Evolutionary conservation across 2,329 filamentous ascomycete genomes (phyloP), one percentile per base, ranked within the genome.

Genomic region (Alternaria ethzedia): DNA sequence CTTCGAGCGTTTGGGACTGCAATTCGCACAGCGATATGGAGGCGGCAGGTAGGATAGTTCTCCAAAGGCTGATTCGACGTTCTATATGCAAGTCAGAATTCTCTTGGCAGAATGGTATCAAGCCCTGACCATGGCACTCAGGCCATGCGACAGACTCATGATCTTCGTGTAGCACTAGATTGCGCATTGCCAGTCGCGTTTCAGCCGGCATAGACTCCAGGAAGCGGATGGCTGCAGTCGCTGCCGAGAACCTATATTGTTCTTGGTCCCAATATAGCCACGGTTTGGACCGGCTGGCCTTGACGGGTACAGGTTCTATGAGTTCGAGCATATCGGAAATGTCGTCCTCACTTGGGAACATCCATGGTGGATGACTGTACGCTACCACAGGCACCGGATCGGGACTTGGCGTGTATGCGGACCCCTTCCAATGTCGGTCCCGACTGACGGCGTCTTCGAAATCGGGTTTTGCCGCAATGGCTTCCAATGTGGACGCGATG

Each of bases 61-160:
- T 56, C 58, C 52, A 61, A 7, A 62, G 43, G 11, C 49, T 56
- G 5, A 59, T 59, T 6, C 17, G 23, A 8, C 59, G 51, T 25
- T 59, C 47, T 2, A 66, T 25, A 8, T 46, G 57, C 5, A 68
- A 54, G 2, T 23, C n/a, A 15, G 28, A 30, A 15, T 68, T 68
- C 11, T 58, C 47, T 30, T 28, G 23, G 28, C 57, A 59, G 30
- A 57, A 66, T 11, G 51, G 20, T 11, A 68, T 61, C 3, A 68
- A 41, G 5, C 60, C 66, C 23, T 44, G 50, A n/a, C 13, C 63
- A 44, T 68, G 63, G 12, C 49, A 54, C 12, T 59, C 50, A 5
- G 60, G 51, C 8, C 43, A 5, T 8, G 46, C 51, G 9, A 51
- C 46, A 4, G 45, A 44, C n/a, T 25, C 12, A 7, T 15, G 20